Conservation (phyloP, 345 rosid genomes). For the Populus ilicifolia region DNA sequence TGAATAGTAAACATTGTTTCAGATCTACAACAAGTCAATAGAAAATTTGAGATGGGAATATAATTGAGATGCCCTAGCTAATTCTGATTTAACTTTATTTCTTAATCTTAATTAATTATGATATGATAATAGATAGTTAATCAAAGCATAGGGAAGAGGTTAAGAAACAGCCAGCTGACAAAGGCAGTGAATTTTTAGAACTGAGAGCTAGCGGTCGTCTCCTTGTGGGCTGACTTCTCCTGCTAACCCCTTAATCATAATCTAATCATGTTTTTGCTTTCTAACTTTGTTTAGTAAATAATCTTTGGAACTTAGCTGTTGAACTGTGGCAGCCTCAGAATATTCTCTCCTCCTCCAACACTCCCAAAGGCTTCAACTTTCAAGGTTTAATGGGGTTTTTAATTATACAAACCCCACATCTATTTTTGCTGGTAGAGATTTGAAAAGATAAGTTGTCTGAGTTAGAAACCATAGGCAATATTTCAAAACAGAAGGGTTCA, state of each 20-base stretch:
- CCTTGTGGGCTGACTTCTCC: slow-evolving; percentile 88
- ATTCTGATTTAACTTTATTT: neutral
- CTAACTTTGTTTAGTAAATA: slow-evolving; percentile 40
- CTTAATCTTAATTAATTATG: neutral
- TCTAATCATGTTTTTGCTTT: slow-evolving; percentile 74
- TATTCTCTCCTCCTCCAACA: slow-evolving; percentile 75
- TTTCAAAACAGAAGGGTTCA: slow-evolving; percentile 7
- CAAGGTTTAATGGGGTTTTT: slow-evolving; percentile 30
- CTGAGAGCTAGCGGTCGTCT: slow-evolving; percentile 59
- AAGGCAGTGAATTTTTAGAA: slow-evolving; percentile 87
- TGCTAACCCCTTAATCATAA: slow-evolving; percentile 69
- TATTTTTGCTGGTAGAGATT: too few species aligned
- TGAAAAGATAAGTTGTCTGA: neutral
- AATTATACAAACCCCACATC: slow-evolving; percentile 9
- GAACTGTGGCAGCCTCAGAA: slow-evolving; percentile 79
- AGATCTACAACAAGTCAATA: neutral
- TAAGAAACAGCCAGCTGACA: slow-evolving; percentile 71
- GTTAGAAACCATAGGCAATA: slow-evolving; percentile 12
- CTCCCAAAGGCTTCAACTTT: slow-evolving; percentile 40
- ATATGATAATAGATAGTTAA: neutral
- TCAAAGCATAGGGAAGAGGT: slow-evolving; percentile 5
- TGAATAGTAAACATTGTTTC: neutral
- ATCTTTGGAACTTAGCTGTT: slow-evolving; percentile 77
- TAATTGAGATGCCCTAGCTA: neutral
- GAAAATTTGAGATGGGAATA: neutral